Evolutionary conservation across 495 filamentous ascomycete genomes (phyloP).

Genomic region (Acidomyces sp.): DNA sequence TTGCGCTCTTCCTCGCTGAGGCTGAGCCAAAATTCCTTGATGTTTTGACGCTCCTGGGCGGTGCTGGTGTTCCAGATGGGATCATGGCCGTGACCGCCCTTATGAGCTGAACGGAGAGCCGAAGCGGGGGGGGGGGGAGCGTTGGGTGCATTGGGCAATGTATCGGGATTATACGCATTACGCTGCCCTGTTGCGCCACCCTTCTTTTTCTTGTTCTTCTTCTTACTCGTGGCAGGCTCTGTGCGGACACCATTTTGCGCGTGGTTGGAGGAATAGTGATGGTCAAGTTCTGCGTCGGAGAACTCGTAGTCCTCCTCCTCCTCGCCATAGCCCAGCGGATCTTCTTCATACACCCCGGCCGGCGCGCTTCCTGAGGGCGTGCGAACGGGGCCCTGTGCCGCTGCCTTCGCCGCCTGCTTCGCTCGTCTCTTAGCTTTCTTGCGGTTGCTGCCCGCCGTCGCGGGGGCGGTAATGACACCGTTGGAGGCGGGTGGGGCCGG

Average conservation of each 20-base stretch:
- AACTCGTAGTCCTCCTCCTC: slow-evolving; percentile 34
- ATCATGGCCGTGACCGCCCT: slow-evolving; percentile 38
- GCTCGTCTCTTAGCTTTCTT: slow-evolving; percentile 71
- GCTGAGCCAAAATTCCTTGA: slow-evolving; percentile 98
- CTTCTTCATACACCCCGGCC: slow-evolving; percentile 14
- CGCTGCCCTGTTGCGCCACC: slow-evolving; percentile 2
- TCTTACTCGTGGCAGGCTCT: slow-evolving; percentile 14
- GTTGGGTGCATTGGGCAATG: slow-evolving; percentile 26
- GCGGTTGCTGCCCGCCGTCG: slow-evolving; percentile 50
- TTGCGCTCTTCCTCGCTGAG: slow-evolving; percentile 87
- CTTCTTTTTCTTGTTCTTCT: slow-evolving; percentile 40
- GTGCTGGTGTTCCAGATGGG: slow-evolving; percentile 96
- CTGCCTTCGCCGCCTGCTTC: slow-evolving; percentile 46
- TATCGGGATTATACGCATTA: slow-evolving; percentile 12
- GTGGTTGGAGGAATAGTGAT: slow-evolving; percentile 13
- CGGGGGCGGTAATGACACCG: slow-evolving; percentile 17
- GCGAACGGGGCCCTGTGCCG: slow-evolving; percentile 36
- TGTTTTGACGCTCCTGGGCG: slow-evolving; percentile 85
- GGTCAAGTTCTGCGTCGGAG: slow-evolving; percentile 29
- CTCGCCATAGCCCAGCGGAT: slow-evolving; percentile 16
- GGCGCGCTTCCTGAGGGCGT: background rate
- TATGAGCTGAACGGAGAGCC: slow-evolving; percentile 14
- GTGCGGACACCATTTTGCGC: slow-evolving; percentile 7
- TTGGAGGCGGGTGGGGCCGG: slow-evolving; percentile 17
- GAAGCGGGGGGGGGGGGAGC: slow-evolving; percentile 17